Conservation (phyloP, 352 stramenopile genomes). For the Halophytophthora polymorphica region DNA sequence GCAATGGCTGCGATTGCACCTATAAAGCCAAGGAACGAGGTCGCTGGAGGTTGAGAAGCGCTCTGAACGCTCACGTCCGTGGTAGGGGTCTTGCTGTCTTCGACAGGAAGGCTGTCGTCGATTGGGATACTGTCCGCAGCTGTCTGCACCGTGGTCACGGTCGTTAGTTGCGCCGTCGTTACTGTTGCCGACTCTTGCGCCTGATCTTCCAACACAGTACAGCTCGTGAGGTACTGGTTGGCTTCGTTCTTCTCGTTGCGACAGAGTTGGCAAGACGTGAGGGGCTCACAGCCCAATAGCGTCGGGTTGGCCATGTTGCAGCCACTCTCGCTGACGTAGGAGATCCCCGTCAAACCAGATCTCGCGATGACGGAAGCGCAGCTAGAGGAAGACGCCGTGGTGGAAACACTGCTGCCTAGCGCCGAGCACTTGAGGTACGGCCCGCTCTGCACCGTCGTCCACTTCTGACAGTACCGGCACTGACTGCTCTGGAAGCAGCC, state of each 20-base stretch:
- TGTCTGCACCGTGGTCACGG: neutral
- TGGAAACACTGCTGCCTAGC: conserved; percentile 2
- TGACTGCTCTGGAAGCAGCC: conserved; percentile 23
- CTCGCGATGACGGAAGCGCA: conserved; percentile 26
- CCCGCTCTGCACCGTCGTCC: conserved; percentile 18
- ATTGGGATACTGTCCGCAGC: neutral
- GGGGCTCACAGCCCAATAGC: conserved; percentile 37
- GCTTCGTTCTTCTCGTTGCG: conserved; percentile 50
- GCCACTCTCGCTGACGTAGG: conserved; percentile 34
- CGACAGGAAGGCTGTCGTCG: neutral
- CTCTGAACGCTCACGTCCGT: conserved; percentile 1
- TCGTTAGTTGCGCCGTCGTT: conserved; percentile 1
- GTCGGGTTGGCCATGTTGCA: conserved; percentile 31
- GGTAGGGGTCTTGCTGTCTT: conserved; percentile 3
- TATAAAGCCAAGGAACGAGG: neutral
- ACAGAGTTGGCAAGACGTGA: conserved; percentile 53
- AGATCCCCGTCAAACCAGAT: conserved; percentile 37
- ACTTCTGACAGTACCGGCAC: conserved; percentile 42
- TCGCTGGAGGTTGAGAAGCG: neutral
- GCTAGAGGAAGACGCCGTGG: conserved; percentile 14
- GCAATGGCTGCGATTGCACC: neutral
- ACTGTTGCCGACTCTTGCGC: conserved; percentile 8
- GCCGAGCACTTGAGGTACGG: conserved; percentile 23
- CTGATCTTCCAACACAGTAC: conserved; percentile 38
- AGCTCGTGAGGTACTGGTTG: conserved; percentile 59